Evolutionary conservation across 2,329 filamentous ascomycete species (phyloP).

Genomic region (Emmonsia crescens): DNA sequence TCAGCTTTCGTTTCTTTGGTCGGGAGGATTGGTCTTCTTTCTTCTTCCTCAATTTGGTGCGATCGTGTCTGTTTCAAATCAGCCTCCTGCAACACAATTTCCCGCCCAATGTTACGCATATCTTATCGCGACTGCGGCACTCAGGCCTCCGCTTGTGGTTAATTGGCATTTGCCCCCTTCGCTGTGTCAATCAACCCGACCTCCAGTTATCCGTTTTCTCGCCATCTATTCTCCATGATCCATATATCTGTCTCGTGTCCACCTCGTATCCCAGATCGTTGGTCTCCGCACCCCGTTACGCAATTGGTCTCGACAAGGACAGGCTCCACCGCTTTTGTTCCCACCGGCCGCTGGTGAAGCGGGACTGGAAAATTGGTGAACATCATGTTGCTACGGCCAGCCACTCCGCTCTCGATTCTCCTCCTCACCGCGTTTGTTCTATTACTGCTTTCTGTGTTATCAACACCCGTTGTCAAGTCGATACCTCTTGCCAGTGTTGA

Average conservation of each 20-base stretch:
- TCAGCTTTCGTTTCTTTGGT: background rate
- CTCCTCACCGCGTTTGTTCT: slow-evolving; percentile 77
- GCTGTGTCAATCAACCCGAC: background rate
- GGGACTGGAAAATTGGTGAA: background rate
- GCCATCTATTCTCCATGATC: background rate
- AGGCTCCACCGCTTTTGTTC: background rate
- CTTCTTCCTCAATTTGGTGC: background rate
- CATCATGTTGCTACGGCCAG: slow-evolving; percentile 71
- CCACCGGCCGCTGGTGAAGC: background rate
- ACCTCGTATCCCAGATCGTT: background rate
- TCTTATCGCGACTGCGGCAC: background rate
- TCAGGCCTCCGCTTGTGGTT: background rate
- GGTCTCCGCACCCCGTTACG: background rate
- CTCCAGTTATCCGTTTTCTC: background rate
- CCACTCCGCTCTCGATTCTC: slow-evolving; percentile 79
- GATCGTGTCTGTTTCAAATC: background rate
- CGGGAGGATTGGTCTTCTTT: background rate
- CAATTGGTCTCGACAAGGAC: background rate
- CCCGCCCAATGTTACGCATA: background rate
- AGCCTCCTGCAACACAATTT: background rate
- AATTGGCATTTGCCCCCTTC: background rate
- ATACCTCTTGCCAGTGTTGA: slow-evolving; percentile 74
- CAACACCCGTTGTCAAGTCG: slow-evolving; percentile 73
- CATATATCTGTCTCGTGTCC: background rate
- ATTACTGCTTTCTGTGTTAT: slow-evolving; percentile 77